Conservation (phyloP, 805 yeast genomes). For the Lipomyces sp. region DNA sequence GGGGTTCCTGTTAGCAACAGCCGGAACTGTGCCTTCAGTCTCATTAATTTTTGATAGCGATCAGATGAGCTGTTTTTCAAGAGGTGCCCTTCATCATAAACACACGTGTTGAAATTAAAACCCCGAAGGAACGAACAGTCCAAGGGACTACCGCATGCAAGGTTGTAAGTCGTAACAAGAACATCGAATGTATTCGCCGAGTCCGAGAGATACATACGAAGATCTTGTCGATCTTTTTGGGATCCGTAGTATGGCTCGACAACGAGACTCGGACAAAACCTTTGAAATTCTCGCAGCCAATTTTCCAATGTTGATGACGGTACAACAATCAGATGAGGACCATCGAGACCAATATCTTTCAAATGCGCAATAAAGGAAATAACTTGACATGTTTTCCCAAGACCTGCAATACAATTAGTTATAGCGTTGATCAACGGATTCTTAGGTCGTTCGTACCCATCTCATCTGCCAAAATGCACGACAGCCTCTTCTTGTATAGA, state of each 20-base stretch:
- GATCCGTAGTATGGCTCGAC: constrained; percentile 95
- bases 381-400: constrained; percentile 96
- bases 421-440: background rate
- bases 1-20: constrained; percentile 94
- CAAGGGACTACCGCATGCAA: constrained; percentile 81
- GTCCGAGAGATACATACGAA: constrained; percentile 63
- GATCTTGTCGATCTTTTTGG: constrained; percentile 75
- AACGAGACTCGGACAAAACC: constrained; percentile 74
- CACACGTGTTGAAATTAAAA: constrained; percentile 77
- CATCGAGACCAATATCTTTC: constrained; percentile 60
- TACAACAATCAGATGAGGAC: constrained; percentile 91
- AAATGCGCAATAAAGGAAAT: constrained; percentile 86
- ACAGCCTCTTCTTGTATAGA: constrained; percentile 70
- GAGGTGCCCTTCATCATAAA: constrained; percentile 98
- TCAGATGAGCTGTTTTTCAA: constrained; percentile 85
- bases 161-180: constrained; percentile 86
- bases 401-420: constrained; percentile 29
- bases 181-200: constrained; percentile 68
- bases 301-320: constrained; percentile 96
- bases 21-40: constrained; percentile 76
- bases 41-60: constrained; percentile 83
- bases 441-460: constrained; percentile 57
- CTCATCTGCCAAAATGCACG: constrained; percentile 96
- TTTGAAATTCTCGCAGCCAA: constrained; percentile 91
- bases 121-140: constrained; percentile 76